Evolutionary conservation across 2,329 filamentous ascomycete species (phyloP).

Genomic region (Alternaria atra): DNA sequence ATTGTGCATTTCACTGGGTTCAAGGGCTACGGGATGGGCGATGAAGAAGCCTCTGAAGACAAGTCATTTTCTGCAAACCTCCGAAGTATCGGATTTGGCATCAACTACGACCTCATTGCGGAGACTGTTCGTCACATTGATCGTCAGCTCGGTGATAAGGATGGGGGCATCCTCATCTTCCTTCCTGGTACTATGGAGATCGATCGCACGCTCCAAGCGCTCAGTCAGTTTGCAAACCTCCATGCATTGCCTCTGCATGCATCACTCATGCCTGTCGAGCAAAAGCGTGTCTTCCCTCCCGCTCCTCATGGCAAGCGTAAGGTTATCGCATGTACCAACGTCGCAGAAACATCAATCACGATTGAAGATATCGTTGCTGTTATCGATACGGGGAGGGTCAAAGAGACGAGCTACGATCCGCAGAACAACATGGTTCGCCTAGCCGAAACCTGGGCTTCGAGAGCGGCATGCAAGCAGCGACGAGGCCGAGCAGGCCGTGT

Average conservation of each 20-base stretch:
- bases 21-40: slow-evolving; percentile 56
- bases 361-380: slow-evolving; percentile 97
- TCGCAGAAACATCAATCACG: slow-evolving; percentile 97
- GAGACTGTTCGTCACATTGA: slow-evolving; percentile 85
- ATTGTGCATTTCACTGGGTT: slow-evolving; percentile 83
- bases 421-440: slow-evolving; percentile 93
- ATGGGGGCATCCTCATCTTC: slow-evolving; percentile 94
- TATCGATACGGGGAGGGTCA: slow-evolving; percentile 93
- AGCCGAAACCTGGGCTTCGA: slow-evolving; percentile 93
- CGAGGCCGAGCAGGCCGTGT: slow-evolving; percentile 94
- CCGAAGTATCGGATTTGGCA: slow-evolving; percentile 70
- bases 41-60: slow-evolving; percentile 62
- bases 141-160: slow-evolving; percentile 72
- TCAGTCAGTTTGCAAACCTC: slow-evolving; percentile 71
- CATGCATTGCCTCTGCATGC: slow-evolving; percentile 91
- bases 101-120: slow-evolving; percentile 89
- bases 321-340: slow-evolving; percentile 93
- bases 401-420: slow-evolving; percentile 94
- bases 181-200: slow-evolving; percentile 93
- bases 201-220: slow-evolving; percentile 75
- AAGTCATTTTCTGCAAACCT: slow-evolving; percentile 53
- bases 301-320: slow-evolving; percentile 85
- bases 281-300: slow-evolving; percentile 82
- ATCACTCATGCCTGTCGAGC: slow-evolving; percentile 86
- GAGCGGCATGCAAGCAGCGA: slow-evolving; percentile 92